Evolutionary conservation across 441 rosid species (phyloP).

Genomic region (Mallotus repandus): DNA sequence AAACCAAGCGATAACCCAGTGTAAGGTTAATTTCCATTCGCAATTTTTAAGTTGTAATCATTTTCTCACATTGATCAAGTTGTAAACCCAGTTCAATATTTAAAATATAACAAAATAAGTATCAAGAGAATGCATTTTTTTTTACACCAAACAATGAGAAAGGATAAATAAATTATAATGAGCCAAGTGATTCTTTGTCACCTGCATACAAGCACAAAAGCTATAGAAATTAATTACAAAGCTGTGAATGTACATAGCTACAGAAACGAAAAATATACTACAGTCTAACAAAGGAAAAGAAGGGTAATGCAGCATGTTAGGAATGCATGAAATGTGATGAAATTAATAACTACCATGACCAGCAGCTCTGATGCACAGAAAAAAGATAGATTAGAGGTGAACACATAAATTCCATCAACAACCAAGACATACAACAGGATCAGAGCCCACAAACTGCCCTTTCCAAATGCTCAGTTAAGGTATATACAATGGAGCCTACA

Average conservation of each 20-base stretch:
- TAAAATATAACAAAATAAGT: not conserved
- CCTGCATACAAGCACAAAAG: not conserved
- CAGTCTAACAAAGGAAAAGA: not conserved
- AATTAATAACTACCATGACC: not conserved
- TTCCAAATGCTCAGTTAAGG: not conserved
- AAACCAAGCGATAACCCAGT: slow-evolving; percentile 27
- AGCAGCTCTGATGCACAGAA: not conserved
- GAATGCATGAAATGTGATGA: not conserved
- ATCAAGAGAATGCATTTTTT: not conserved
- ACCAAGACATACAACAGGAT: not conserved
- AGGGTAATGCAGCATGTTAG: not conserved
- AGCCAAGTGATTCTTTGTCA: not conserved
- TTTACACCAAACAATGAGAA: not conserved
- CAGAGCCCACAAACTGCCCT: not conserved
- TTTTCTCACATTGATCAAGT: not conserved
- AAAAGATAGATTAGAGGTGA: not conserved
- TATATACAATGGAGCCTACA: not conserved
- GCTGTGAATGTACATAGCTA: not conserved
- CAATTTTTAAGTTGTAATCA: slow-evolving; percentile 3
- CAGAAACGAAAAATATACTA: not conserved
- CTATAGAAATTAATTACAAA: not conserved
- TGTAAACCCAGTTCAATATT: not conserved
- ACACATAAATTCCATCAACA: not conserved
- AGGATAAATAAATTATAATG: not conserved
- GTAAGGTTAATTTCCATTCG: not conserved